phyloP scores from a whole-genome alignment of 2,329 filamentous ascomycete genomes.

The Cladosporium velox region DNA sequence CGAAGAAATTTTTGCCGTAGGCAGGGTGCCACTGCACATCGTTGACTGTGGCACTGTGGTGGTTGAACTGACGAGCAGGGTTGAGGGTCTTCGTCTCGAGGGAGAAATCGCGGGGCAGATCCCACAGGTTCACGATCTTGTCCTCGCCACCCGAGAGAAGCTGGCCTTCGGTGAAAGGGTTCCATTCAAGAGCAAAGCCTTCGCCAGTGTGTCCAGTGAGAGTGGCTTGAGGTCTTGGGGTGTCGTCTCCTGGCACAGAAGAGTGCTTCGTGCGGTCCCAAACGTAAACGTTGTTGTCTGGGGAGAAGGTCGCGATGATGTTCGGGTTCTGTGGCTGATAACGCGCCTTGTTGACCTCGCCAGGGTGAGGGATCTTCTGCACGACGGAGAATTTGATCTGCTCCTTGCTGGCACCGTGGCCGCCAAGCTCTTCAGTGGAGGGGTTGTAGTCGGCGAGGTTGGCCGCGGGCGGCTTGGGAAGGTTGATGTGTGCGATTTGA shows the following conservation, averaged over 20 bases:
- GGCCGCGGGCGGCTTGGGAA: conserved; percentile 74
- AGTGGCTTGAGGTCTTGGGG: conserved; percentile 78
- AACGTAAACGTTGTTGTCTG: conserved; percentile 83
- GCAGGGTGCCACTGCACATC: conserved; percentile 95
- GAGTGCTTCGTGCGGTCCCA: conserved; percentile 97
- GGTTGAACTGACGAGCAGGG: conserved; percentile 74
- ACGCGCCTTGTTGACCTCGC: conserved; percentile 96
- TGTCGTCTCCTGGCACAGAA: conserved; percentile 63
- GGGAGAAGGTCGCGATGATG: conserved; percentile 89
- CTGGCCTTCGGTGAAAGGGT: conserved; percentile 75
- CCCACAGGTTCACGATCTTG: conserved; percentile 88
- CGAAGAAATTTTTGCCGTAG: conserved; percentile 75
- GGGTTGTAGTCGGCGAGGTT: conserved; percentile 83
- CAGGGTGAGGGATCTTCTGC: conserved; percentile 94
- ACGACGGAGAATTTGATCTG: conserved; percentile 86
- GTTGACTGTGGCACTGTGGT: conserved; percentile 90
- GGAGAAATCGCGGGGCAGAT: conserved; percentile 71
- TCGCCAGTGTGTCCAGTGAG: conserved; percentile 83
- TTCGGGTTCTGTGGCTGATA: conserved; percentile 98
- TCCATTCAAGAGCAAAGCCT: conserved; percentile 93
- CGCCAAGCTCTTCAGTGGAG: conserved; percentile 87
- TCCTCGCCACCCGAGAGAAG: conserved; percentile 92
- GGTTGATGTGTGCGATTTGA: conserved; percentile 90
- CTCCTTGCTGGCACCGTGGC: conserved; percentile 77
- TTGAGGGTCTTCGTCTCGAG: conserved; percentile 69